These are phyloP conservation scores for Sabuloglossum arenarium DNA, from an alignment of 495 filamentous ascomycete genomes.

Conservation along the genomic window DNA sequence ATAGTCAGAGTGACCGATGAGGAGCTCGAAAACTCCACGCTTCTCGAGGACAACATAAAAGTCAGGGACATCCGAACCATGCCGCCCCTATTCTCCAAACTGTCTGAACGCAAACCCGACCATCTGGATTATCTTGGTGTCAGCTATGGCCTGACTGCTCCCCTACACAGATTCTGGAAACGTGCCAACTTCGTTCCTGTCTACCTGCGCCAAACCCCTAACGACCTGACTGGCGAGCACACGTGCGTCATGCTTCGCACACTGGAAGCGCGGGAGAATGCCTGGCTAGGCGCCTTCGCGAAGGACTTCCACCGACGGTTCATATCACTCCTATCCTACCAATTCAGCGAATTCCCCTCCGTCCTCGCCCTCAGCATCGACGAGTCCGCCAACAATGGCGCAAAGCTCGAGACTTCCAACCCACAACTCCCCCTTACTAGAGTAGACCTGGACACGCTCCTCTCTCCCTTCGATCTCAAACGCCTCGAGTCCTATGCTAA, in stretches of 20 bases:
- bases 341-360: conserved; percentile 72
- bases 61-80: conserved; percentile 79
- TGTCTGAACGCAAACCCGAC: conserved; percentile 66
- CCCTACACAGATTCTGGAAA: conserved; percentile 95
- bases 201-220: conserved; percentile 87
- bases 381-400: conserved; percentile 61
- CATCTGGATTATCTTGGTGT: conserved; percentile 83
- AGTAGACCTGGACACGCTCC: conserved; percentile 42
- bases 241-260: conserved; percentile 92
- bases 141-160: conserved; percentile 75
- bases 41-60: conserved; percentile 71
- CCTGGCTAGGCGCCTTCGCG: conserved; percentile 77
- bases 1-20: conserved; percentile 68
- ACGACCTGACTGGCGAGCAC: conserved; percentile 92
- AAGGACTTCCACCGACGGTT: conserved; percentile 88
- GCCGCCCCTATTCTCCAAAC: conserved; percentile 78
- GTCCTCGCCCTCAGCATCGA: conserved; percentile 71
- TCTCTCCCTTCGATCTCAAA: conserved; percentile 88
- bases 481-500: conserved; percentile 87
- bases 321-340: conserved; percentile 68
- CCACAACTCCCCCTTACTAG: conserved; percentile 38
- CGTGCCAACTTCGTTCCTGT: conserved; percentile 67
- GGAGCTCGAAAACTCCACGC: conserved; percentile 55
- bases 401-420: conserved; percentile 32
- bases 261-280: conserved; percentile 34